Evolutionary conservation across 495 filamentous ascomycete species (phyloP).

Genomic region (Astrothelium subdiscretum): DNA sequence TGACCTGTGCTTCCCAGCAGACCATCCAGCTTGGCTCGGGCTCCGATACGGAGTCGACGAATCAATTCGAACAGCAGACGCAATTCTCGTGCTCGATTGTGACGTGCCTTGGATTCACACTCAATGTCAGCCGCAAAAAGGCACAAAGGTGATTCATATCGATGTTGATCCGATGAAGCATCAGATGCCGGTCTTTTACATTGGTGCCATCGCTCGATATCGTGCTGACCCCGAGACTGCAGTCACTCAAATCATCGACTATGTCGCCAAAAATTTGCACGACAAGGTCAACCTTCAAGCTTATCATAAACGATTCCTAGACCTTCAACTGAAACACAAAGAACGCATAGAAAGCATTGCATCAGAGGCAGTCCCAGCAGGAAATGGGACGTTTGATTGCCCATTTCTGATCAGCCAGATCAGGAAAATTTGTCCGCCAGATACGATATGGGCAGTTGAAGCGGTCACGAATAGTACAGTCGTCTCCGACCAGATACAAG

Average conservation of each 20-base stretch:
- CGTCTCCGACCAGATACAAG: constrained; percentile 69
- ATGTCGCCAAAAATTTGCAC: constrained; percentile 34
- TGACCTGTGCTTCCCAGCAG: constrained; percentile 90
- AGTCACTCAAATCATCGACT: constrained; percentile 55
- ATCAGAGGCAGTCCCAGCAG: constrained; percentile 39
- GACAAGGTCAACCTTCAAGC: constrained; percentile 19
- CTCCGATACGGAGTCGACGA: constrained; percentile 68
- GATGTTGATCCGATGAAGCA: constrained; percentile 32
- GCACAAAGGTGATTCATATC: constrained; percentile 28
- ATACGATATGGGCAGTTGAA: constrained; percentile 76
- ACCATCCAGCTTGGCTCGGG: constrained; percentile 64
- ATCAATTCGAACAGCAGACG: constrained; percentile 61
- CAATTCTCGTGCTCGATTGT: constrained; percentile 79
- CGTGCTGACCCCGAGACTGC: constrained; percentile 61
- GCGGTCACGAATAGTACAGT: constrained; percentile 76
- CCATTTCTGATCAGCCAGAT: constrained; percentile 59
- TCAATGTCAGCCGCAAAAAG: constrained; percentile 34
- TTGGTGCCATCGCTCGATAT: constrained; percentile 62
- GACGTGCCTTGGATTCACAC: constrained; percentile 61
- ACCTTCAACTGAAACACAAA: constrained; percentile 46
- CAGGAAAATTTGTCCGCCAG: constrained; percentile 48
- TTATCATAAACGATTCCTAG: constrained; percentile 38
- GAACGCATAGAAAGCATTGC: constrained; percentile 48
- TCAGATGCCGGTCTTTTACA: constrained; percentile 52
- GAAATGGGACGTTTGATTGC: constrained; percentile 54